These are phyloP conservation scores for Globisporangium nunn DNA, from an alignment of 352 stramenopile genomes.

Conservation along the genomic window DNA sequence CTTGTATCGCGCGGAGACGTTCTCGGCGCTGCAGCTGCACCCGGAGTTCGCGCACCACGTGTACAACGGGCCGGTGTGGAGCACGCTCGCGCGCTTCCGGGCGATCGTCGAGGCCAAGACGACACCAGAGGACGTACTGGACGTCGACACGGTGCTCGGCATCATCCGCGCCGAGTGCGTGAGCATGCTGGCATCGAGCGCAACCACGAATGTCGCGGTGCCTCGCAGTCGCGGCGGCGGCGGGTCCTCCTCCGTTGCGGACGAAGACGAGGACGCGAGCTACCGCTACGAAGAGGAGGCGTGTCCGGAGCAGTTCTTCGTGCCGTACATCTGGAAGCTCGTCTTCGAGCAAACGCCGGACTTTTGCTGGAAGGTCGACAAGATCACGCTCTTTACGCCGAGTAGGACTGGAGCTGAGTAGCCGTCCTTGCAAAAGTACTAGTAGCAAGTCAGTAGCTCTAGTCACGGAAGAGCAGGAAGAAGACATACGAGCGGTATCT, in stretches of 20 bases:
- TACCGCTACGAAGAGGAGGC: conserved; percentile 75
- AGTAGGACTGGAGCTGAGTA: neutral
- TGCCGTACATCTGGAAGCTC: conserved; percentile 72
- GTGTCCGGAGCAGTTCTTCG: conserved; percentile 71
- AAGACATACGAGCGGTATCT: neutral
- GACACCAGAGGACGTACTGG: conserved; percentile 39
- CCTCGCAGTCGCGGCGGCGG: neutral
- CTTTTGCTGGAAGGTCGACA: conserved; percentile 73
- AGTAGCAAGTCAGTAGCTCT: too few relatives aligned
- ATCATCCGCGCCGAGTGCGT: conserved; percentile 70
- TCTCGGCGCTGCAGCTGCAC: conserved; percentile 43
- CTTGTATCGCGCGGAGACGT: conserved; percentile 58
- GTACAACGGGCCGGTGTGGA: conserved; percentile 58
- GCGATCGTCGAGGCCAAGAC: conserved; percentile 60
- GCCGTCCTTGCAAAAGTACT: too few relatives aligned
- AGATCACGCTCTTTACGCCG: conserved; percentile 70
- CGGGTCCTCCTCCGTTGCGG: neutral
- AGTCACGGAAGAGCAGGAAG: neutral
- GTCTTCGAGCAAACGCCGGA: conserved; percentile 69
- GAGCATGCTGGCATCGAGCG: conserved; percentile 46
- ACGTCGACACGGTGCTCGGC: conserved; percentile 54
- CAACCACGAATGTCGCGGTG: conserved; percentile 12
- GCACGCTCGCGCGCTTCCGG: conserved; percentile 53
- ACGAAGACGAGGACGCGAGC: conserved; percentile 52
- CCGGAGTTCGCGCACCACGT: conserved; percentile 53